phyloP scores from a whole-genome alignment of 1,139 yeast genomes.

The Suhomyces ambrosiae region DNA sequence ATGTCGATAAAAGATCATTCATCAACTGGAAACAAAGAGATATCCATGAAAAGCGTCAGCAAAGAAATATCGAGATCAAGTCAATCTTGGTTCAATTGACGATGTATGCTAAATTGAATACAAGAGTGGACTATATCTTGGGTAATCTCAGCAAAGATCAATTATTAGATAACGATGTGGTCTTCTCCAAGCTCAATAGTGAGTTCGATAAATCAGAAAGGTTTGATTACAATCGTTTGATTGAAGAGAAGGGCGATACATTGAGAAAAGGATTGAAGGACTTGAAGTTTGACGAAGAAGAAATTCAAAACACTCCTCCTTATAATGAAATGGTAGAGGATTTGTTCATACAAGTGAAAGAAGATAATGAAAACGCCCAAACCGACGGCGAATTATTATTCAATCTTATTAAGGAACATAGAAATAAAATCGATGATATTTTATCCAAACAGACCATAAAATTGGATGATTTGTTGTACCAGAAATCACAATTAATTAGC shows the following conservation, averaged over 20 bases:
- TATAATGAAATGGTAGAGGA: slow-evolving; percentile 94
- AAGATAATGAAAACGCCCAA: slow-evolving; percentile 55
- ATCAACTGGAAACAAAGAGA: slow-evolving; percentile 97
- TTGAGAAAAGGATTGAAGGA: slow-evolving; percentile 49
- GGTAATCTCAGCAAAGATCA: slow-evolving; percentile 40
- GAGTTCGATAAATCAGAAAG: slow-evolving; percentile 63
- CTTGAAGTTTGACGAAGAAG: slow-evolving; percentile 46
- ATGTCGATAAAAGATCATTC: slow-evolving; percentile 91
- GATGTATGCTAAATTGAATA: slow-evolving; percentile 77
- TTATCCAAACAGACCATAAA: slow-evolving; percentile 60
- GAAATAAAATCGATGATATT: slow-evolving; percentile 67
- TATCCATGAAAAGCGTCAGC: slow-evolving; percentile 88
- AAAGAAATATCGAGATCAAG: slow-evolving; percentile 74
- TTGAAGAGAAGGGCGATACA: slow-evolving; percentile 36
- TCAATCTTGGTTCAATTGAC: slow-evolving; percentile 69
- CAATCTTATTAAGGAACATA: slow-evolving; percentile 56
- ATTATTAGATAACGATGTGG: slow-evolving; percentile 38
- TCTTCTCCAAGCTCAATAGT: slow-evolving; percentile 46
- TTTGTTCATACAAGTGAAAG: slow-evolving; percentile 68
- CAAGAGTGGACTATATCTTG: slow-evolving; percentile 68
- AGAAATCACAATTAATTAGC: slow-evolving; percentile 74
- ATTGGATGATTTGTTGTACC: slow-evolving; percentile 65
- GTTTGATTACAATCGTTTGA: slow-evolving; percentile 44
- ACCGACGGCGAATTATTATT: slow-evolving; percentile 35
- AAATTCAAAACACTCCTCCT: slow-evolving; percentile 70